Evolutionary conservation across 305 asterid genomes (phyloP).

Genomic region (Nicotiana rustica): DNA sequence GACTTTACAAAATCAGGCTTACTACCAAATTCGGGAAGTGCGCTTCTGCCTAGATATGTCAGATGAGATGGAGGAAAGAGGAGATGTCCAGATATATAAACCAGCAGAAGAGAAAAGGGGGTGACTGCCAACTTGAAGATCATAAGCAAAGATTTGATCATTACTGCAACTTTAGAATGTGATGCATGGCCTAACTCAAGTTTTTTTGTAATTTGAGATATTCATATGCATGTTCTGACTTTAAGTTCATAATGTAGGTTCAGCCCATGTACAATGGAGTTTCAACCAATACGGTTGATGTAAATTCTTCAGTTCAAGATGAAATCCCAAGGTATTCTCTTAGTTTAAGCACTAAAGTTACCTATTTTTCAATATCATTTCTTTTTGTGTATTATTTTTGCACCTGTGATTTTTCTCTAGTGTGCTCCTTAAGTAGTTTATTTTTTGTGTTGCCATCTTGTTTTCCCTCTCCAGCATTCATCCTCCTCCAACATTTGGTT

Average conservation of each 20-base stretch:
- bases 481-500: conserved; percentile 65
- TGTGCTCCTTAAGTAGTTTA: background rate
- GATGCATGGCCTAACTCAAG: background rate
- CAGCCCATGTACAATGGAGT: conserved; percentile 43
- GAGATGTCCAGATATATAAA: background rate
- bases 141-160: background rate
- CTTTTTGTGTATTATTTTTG: background rate
- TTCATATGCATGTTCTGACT: background rate
- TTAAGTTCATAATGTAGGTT: conserved; percentile 46
- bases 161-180: conserved; percentile 1
- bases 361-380: conserved; percentile 10
- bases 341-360: conserved; percentile 36
- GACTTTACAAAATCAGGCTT: background rate
- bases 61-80: conserved; percentile 8
- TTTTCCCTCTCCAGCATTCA: conserved; percentile 44
- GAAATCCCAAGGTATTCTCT: conserved; percentile 49
- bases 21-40: background rate
- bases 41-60: background rate
- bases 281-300: conserved; percentile 42
- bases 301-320: conserved; percentile 42
- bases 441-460: conserved; percentile 23
- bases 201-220: background rate
- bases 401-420: background rate
- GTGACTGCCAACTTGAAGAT: conserved; percentile 1
- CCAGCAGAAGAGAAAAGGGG: conserved; percentile 7